Evolutionary conservation across 768 basidiomycete species (phyloP), one percentile per base, ranked within the genome.

Genomic region (Daedaleopsis nitida): DNA sequence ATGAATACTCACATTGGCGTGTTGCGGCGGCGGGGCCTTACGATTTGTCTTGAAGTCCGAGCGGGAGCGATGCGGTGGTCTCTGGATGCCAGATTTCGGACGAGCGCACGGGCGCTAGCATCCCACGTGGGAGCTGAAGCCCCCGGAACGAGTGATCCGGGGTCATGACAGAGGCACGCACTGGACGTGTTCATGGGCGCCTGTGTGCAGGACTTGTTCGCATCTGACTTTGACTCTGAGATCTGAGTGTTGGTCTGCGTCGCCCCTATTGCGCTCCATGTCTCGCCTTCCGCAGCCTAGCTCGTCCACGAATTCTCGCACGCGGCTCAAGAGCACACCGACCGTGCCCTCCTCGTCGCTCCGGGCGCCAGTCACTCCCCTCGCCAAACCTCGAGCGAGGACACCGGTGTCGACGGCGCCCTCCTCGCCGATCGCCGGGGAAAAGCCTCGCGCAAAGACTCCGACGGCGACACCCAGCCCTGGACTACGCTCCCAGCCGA

Each of bases 261-360:
- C 27, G 23, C n/a, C 47, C 24, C 48, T 54, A 42, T 42, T 11
- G 39, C 17, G 39, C 66, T 39, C 50, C 42, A 80, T 80, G 79
- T 79, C 79, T 59, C 79, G 79, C 39, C 65, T 78, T 23, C 76
- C 78, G n/a, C 75, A 74, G 57, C 64, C 63, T n/a, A 64, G 74
- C 9, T 67, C 76, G 38, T 72, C 74, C 27, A 71, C 74, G 5
- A 69, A 42, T 9, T 39, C 57, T 2, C 51, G 54, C 35, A 52
- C 63, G 5, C 58, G 75, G 0, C 56, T 67, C 24, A 50, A 69
- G 1, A 62, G 73, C 16, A 62, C 69, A 12, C 48, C 75, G 0
- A 55, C 66, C 14, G 53, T 56, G 0, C 55, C 78, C 65, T 58
- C 21, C n/a, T 62, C 48, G 10, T 24, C 47, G 19, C 7, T 49